Base-by-base conservation (phyloP, 257 asterid species). In the Fraxinus americana region DNA sequence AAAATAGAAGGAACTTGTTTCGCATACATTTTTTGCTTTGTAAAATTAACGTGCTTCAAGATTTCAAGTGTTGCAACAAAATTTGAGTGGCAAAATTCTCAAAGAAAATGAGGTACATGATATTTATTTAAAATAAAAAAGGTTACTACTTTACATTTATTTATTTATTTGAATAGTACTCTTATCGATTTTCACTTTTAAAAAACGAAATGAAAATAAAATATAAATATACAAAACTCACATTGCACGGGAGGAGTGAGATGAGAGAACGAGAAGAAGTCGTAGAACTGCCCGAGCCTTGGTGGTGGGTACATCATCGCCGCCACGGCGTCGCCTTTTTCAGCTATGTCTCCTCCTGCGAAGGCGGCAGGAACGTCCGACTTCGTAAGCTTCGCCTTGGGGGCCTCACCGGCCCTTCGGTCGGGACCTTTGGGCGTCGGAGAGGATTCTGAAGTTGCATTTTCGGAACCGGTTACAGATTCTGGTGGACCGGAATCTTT, bases 161-260 rank as follows among this genome's bases (percentile, higher is more conserved):
- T 35, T 36, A 0, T 35, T 35, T 35, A 4, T 36, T 0, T 7
- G 39, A 36, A 36, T 36, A 4, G 1, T 41, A 8, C 50, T 43
- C 2, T 29, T 6, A n/a, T 25, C 38, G 16, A 39, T 34, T 30
- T 12, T 17, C 12, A 45, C 50, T 5, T 36, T 63, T 36, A 36
- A 73, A 9, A 66, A 10, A 13, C 36, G 67, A 50, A 38, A 17
- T 29, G 36, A 67, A 80, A 74, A 61, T 66, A 1, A 11, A 70
- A 27, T 67, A 36, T 4, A 5, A 68, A 38, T 23, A 9, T 50
- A 21, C n/a, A 48, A 3, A 41, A 66, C 96, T 90, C 78, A 93
- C 98, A 91, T 61, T 93, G 98, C 84, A 93, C 82, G 7, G 98
- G 98, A 36, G 97, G 90, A 74, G 92, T 82, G 83, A 93, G 94